Evolutionary conservation across 1,284 basidiomycete species (phyloP), one percentile per base, ranked within the genome.

Genomic region (Cryptococcus sp.): DNA sequence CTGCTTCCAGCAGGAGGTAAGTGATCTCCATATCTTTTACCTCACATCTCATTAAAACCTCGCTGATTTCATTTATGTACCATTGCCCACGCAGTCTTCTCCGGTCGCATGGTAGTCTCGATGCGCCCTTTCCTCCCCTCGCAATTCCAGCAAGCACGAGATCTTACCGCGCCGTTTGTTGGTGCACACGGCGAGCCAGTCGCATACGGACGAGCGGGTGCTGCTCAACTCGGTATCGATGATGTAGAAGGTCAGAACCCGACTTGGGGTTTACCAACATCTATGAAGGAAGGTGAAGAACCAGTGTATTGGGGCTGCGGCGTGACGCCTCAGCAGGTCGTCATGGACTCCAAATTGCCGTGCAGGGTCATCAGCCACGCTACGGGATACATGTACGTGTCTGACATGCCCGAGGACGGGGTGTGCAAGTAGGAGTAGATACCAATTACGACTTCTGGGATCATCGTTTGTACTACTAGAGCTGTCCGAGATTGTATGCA

Each of bases 51-150:
- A 2, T 15, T n/a, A 15, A 13, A 45, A 10, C 42, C 22, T 45
- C n/a, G 22, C n/a, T 19, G 42, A 19, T 22, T n/a, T 6, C 13
- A 13, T 8, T 19, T 25, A 25, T 25, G 3, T 25, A 25, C 25
- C 25, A 6, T 10, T 22, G 13, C 42, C 7, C n/a, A 45, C 42
- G 42, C 42, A 45, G 42, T 45, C 13, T 45, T 45, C 42, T n/a
- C n/a, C 22, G 42, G 42, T 2, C 42, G 42, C 2, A 45, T 45
- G 42, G 42, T 45, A n/a, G 42, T 45, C 8, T 45, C 42, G 16
- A 45, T 45, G 42, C 42, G 42, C n/a, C 42, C 42, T 45, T 45
- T 45, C 42, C 42, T 19, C 42, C 42, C 42, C n/a, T 45, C 42
- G 22, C 42, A 45, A 22, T 22, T 19, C 42, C n/a, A 45, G 42